phyloP scores from a whole-genome alignment of 2,329 filamentous ascomycete genomes.

The Verticillium zaregamsianum region DNA sequence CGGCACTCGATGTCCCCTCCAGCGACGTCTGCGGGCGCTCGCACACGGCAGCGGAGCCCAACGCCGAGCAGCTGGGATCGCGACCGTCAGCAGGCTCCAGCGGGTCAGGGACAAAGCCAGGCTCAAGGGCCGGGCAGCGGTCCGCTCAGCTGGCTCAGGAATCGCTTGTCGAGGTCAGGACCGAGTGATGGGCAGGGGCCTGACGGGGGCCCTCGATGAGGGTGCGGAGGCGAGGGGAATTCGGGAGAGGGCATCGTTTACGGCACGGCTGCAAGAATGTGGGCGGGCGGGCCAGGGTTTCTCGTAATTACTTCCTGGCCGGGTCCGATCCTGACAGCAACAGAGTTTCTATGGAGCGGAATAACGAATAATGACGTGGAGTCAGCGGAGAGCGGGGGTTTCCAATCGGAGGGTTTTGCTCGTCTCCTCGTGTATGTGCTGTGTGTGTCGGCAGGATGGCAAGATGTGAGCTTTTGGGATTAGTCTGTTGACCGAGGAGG shows the following conservation, averaged over 20 bases:
- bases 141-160: conserved; percentile 40
- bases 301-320: neutral
- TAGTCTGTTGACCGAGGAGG: too few relatives aligned
- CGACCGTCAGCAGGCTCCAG: conserved; percentile 20
- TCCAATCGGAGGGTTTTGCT: neutral
- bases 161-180: conserved; percentile 25
- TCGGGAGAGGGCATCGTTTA: neutral
- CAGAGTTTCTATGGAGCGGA: neutral
- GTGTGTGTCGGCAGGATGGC: too few relatives aligned
- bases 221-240: neutral
- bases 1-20: conserved; percentile 35
- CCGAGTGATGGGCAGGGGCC: neutral
- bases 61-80: conserved; percentile 26
- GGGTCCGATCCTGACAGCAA: neutral
- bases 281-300: too few relatives aligned
- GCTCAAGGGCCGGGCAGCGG: conserved; percentile 30
- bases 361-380: neutral
- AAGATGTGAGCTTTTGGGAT: too few relatives aligned
- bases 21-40: conserved; percentile 21
- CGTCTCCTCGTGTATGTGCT: neutral
- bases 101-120: conserved; percentile 8
- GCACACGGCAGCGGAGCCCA: conserved; percentile 33
- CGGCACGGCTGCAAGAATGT: too few relatives aligned
- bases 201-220: neutral
- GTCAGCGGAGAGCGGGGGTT: neutral